Evolutionary conservation across 345 rosid genomes (phyloP).

Genomic region (Eucalyptus erythrocorys): DNA sequence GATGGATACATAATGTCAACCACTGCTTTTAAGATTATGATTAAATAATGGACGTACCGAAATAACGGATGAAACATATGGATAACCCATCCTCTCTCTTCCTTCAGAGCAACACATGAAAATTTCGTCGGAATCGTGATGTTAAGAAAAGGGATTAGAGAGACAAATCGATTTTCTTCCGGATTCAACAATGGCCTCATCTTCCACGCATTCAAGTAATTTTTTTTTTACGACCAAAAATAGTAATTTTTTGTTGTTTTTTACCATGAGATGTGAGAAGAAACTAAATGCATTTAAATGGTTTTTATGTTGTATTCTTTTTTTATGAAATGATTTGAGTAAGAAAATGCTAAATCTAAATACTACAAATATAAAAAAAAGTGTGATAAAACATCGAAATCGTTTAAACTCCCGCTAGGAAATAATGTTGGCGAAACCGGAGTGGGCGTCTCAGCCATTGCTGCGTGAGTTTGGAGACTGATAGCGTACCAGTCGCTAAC

Average conservation of each 20-base stretch:
- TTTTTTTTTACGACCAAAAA: too few relatives aligned
- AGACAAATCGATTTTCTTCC: neutral
- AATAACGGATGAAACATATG: neutral
- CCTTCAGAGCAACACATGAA: rapidly evolving
- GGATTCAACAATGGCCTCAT: neutral
- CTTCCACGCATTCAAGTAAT: neutral
- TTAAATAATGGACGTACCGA: neutral
- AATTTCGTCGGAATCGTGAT: neutral
- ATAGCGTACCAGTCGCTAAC: neutral
- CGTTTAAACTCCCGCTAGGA: neutral
- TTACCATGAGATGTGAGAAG: neutral
- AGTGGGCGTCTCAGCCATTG: neutral
- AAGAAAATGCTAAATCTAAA: neutral
- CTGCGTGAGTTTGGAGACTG: neutral
- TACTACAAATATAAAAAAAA: neutral
- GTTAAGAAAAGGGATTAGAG: neutral
- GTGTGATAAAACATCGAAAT: neutral
- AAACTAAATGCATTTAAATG: neutral
- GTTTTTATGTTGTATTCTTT: neutral
- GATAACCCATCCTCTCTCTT: neutral
- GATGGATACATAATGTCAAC: neutral
- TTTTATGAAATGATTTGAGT: neutral
- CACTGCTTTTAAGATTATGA: neutral
- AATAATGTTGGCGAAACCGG: neutral
- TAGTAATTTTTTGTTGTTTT: neutral